Base-by-base conservation (phyloP, 2,329 filamentous ascomycete genomes). In the Hyphodiscus sp. region DNA sequence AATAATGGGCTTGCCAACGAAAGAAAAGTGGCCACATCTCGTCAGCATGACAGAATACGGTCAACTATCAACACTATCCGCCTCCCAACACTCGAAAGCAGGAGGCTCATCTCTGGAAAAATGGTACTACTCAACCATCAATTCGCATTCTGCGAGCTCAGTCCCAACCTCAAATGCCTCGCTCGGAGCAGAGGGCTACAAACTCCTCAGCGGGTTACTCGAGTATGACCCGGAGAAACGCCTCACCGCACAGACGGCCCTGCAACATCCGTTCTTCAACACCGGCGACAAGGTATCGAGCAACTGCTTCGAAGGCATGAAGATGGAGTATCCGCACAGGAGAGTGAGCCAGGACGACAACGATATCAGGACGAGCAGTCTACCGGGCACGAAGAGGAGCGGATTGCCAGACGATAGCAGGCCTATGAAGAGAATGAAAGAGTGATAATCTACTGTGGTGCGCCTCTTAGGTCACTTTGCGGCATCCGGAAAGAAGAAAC, bases 321-420 rank as follows among this genome's bases (percentile, higher is more conserved):
- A 90, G 70, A 83, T 83, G 58, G 89, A 94, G 65, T 99, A 99
- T 69, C 94, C 94, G 0, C 85, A 91, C 65, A 80, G 94, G 8
- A 82, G 92, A 47, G 91, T 99, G 42, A 96, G 87, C 63, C 86
- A 95, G 64, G 94, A 99, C 65, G 91, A 96, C 68, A 95, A 96
- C 63, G 94, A 97, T 70, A 96, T 97, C 53, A 79, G 89, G n/a
- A 91, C 89, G 0, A 85, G 86, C 44, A 95, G 90, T 69, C 71
- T 96, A 38, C 90, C 92, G 0, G 94, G 92, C 0, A 96, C 91
- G 0, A 97, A 97, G 74, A 77, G 91, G 55, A 92, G 87, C 59
- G 92, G 88, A 0, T 67, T 96, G 42, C 87, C 87, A 0, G 92
- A 97, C 65, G 92, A 96, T 69, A 79, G 75, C 50, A 71, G 83